Evolutionary conservation across 176 grass and related monocot genomes (phyloP).

Genomic region (Aechmea fasciata): DNA sequence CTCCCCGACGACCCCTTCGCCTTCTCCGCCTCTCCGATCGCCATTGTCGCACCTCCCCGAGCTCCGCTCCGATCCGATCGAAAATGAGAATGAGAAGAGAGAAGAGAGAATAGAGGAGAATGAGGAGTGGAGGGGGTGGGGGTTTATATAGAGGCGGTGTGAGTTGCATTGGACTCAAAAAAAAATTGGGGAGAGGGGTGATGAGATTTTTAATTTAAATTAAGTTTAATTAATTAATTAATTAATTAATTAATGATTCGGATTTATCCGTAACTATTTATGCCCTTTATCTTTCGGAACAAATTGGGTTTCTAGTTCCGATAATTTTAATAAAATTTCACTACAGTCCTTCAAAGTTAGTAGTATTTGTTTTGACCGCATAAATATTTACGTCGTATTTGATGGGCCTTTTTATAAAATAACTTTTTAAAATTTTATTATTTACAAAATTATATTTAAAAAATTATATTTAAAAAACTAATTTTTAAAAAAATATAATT

Average conservation of each 20-base stretch:
- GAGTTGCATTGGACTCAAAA: background rate
- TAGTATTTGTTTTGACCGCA: no score
- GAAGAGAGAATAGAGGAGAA: background rate
- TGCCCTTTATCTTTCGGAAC: no score
- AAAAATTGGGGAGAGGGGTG: background rate
- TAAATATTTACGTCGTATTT: no score
- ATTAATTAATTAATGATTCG: background rate
- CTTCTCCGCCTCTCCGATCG: conserved; percentile 15
- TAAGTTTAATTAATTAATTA: background rate
- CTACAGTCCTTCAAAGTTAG: no score
- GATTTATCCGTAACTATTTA: background rate
- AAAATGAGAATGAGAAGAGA: background rate
- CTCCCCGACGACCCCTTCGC: background rate
- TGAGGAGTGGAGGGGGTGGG: background rate
- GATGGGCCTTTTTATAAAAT: no score
- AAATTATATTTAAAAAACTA: no score
- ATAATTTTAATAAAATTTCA: no score
- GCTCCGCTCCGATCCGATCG: background rate
- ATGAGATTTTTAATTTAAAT: no score
- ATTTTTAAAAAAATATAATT: no score
- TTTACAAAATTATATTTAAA: no score
- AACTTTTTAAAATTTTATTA: no score
- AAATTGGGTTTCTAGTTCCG: no score
- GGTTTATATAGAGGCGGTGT: background rate
- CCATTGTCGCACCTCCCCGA: conserved; percentile 21